Base-by-base conservation (phyloP, 2,329 filamentous ascomycete species). In the Dissoconium aciculare region DNA sequence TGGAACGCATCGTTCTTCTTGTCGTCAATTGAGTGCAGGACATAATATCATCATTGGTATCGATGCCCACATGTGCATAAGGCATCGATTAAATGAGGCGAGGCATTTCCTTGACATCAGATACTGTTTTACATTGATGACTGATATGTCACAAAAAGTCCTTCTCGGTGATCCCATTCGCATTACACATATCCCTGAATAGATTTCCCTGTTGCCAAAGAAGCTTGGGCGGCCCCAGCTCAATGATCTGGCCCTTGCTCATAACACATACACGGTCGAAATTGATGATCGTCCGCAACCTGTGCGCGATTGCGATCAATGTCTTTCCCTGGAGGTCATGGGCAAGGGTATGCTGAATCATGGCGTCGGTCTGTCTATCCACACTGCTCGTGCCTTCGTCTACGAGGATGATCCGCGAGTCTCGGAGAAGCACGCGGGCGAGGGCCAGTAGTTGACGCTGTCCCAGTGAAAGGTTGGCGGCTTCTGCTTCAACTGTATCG, bases 361-460 rank as follows among this genome's bases (percentile, higher is more conserved):
- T 85, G 56, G 80, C 74, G 51, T 94, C 85, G 3, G 84, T 93
- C 52, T 92, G 84, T 65, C 76, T 80, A 56, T 79, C 80, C 27
- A 65, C 71, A n/a, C 70, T 77, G 41, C 65, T 94, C 17, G 74
- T 94, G 34, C 68, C 67, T 40, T 69, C 63, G 42, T 77, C 81
- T 3, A 73, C 82, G 38, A 78, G 78, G 14, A 71, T 71, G 13
- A 82, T 93, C n/a, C 52, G 41, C 8, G 8, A 8, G 50, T 69
- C 93, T 15, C 63, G 93, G 26, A 71, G 72, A 42, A 92, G 84
- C 54, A 84, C 85, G 2, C 85, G 74, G 0, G 83, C 83, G 2
- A 94, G 66, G 1, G 84, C 84, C 79, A 93, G 89, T 28, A 93
- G 69, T 55, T 93, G 85, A 5, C 85, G 72, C 58, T 93, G 84